Percentiles rank a stretch among this genome's conserved stretches.
These are phyloP conservation scores for Leishmania braziliensis DNA, from an alignment of 208 protist genomes.

Conservation along the genomic window DNA sequence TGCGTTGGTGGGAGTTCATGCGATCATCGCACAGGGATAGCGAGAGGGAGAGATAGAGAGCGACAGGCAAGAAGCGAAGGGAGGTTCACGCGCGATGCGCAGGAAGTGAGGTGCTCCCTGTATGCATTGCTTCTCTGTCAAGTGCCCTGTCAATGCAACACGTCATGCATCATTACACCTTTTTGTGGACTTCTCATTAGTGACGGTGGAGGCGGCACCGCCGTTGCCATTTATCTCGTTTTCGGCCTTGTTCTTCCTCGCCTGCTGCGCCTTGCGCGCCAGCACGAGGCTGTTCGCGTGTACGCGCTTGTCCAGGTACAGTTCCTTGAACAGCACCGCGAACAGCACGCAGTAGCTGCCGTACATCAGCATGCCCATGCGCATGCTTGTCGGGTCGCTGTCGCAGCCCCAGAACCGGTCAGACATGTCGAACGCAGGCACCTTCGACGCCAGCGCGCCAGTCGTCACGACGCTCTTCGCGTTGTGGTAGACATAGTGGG, in stretches of 20 bases:
- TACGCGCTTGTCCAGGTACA: slow-evolving; percentile 36
- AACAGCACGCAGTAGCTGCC: slow-evolving; percentile 90
- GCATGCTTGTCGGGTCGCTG: slow-evolving; percentile 36
- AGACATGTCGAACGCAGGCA: slow-evolving; percentile 39
- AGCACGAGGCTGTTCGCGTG: slow-evolving; percentile 32
- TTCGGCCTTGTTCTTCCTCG: not conserved
- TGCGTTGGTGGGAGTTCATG: not conserved
- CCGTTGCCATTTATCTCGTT: not conserved
- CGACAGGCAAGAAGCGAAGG: not conserved
- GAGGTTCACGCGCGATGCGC: not conserved
- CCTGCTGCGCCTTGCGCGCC: slow-evolving; percentile 8
- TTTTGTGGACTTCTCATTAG: no score
- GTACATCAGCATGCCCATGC: slow-evolving; percentile 84
- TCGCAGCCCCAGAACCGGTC: slow-evolving; percentile 50
- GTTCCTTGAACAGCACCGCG: slow-evolving; percentile 64
- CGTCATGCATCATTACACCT: not conserved
- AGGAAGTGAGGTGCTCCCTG: not conserved
- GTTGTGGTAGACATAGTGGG: slow-evolving; percentile 5
- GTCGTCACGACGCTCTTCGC: slow-evolving; percentile 37
- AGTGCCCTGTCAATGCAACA: not conserved
- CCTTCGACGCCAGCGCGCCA: slow-evolving; percentile 32
- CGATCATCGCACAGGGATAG: not conserved
- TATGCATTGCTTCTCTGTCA: not conserved
- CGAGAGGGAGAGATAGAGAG: not conserved
- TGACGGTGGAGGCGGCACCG: not conserved